Base-by-base conservation (phyloP, 1,284 basidiomycete genomes). In the Papiliotrema laurentii region DNA sequence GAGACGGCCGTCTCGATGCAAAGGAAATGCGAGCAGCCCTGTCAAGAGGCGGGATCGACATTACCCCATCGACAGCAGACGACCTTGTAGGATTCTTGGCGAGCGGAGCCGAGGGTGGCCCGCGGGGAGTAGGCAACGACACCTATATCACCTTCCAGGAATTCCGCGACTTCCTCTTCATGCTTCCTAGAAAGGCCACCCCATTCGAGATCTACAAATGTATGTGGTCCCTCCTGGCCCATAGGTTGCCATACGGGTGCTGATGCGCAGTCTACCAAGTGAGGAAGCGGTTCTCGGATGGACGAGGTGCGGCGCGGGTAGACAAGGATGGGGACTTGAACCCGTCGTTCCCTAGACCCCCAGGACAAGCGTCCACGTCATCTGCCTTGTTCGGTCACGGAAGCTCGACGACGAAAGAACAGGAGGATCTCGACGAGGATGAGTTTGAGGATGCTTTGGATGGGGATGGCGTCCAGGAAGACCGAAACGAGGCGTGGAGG, bases 151-250 rank as follows among this genome's bases (percentile, higher is more conserved):
- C 78, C 51, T 97, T 93, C 73, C 77, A 79, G 49, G 86, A 94
- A 65, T 96, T 94, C 71, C 79, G 92, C 43, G 87, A 94, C 75
- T 93, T 91, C 71, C 78, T 97, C 45, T 79, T 96, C 45, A 80
- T 94, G 45, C 74, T 94, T 50, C 90, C 92, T 36, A 81, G 89
- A 52, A 84, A 81, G 66, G 83, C 81, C 28, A 91, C 87, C 1
- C 78, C 89, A 9, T 78, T 80, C 45, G 92, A 96, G 74, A 93
- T 96, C 35, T 93, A 87, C 74, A 74, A 74, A 53, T 74, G 67
- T 82, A 78, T 51, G 70, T 63, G 21, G 7, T 1, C 14, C 11
- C 40, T 40, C 24, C 19, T 30, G 5, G 14, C 22, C n/a, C 2
- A 11, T 26, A 2, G 10, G 43, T 47, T 27, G 5, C 19, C 13